Conservation (phyloP, 2,329 filamentous ascomycete genomes). For the Penicillium aurantiogriseum region DNA sequence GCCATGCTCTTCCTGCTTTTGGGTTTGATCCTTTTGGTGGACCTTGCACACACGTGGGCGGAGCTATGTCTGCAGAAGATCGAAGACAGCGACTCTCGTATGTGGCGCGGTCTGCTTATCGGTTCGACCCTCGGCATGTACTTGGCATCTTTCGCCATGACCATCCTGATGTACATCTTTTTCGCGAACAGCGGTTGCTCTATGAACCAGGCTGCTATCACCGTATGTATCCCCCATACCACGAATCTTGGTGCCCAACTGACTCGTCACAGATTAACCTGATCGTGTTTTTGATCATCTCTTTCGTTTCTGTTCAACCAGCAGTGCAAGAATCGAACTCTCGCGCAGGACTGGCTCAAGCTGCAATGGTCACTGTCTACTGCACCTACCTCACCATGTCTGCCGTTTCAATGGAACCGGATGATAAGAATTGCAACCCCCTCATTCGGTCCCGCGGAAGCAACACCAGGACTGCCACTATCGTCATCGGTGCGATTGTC, state of each 20-base stretch:
- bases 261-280: conserved; percentile 66
- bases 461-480: conserved; percentile 72
- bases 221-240: conserved; percentile 46
- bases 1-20: conserved; percentile 93
- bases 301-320: conserved; percentile 83
- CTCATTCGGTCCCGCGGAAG: conserved; percentile 76
- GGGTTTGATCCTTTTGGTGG: conserved; percentile 86
- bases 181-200: conserved; percentile 78
- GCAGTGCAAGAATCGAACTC: conserved; percentile 87
- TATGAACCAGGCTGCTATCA: conserved; percentile 97
- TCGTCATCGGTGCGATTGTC: conserved; percentile 88
- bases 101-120: conserved; percentile 85
- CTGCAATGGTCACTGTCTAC: conserved; percentile 95
- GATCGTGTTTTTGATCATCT: conserved; percentile 75
- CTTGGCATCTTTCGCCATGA: conserved; percentile 85
- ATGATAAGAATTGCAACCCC: conserved; percentile 91
- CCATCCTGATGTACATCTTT: conserved; percentile 94
- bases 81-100: conserved; percentile 76
- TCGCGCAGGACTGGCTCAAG: conserved; percentile 92
- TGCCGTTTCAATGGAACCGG: conserved; percentile 96
- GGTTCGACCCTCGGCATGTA: conserved; percentile 95
- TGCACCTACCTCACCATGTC: conserved; percentile 99
- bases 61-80: conserved; percentile 95
- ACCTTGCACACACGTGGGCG: conserved; percentile 94
- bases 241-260: conserved; percentile 10